A percentile compares a stretch with the other conserved stretches of the same genome.
Evolutionary conservation across 495 filamentous ascomycete genomes (phyloP).

Genomic region (Articulospora tetracladia): DNA sequence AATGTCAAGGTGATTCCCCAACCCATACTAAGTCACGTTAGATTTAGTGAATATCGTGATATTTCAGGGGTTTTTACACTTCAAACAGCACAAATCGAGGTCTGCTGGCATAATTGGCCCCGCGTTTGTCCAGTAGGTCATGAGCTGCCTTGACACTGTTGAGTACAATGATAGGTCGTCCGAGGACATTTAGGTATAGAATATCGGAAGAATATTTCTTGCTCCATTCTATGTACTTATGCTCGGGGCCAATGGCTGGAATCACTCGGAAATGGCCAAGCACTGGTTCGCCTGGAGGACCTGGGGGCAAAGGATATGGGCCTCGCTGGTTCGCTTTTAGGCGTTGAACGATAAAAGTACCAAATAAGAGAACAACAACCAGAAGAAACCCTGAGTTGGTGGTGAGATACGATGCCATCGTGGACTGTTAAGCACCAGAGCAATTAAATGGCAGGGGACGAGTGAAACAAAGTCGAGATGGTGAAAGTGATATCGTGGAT

Average conservation of each 20-base stretch:
- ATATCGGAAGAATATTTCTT: conserved; percentile 17
- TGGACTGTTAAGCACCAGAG: neutral
- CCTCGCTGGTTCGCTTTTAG: neutral
- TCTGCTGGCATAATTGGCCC: conserved; percentile 14
- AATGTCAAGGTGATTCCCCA: conserved; percentile 23
- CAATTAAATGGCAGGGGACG: neutral
- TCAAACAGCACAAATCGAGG: conserved; percentile 22
- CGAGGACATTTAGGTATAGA: conserved; percentile 13
- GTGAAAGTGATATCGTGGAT: neutral
- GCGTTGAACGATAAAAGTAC: neutral
- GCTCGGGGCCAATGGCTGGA: conserved; percentile 7
- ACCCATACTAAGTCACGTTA: conserved; percentile 11
- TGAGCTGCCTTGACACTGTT: conserved; percentile 13
- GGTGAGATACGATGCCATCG: neutral
- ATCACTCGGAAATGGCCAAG: conserved; percentile 16
- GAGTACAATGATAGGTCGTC: conserved; percentile 15
- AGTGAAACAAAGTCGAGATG: neutral
- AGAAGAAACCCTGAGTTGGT: neutral
- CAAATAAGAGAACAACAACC: neutral
- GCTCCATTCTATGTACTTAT: conserved; percentile 6
- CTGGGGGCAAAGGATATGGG: conserved; percentile 15
- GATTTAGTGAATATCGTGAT: neutral
- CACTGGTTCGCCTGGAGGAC: conserved; percentile 15
- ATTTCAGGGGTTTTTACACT: conserved; percentile 3
- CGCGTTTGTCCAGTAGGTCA: conserved; percentile 17